Evolutionary conservation across 768 basidiomycete species (phyloP).

Genomic region (Lanmaoa pseudosensibilis): DNA sequence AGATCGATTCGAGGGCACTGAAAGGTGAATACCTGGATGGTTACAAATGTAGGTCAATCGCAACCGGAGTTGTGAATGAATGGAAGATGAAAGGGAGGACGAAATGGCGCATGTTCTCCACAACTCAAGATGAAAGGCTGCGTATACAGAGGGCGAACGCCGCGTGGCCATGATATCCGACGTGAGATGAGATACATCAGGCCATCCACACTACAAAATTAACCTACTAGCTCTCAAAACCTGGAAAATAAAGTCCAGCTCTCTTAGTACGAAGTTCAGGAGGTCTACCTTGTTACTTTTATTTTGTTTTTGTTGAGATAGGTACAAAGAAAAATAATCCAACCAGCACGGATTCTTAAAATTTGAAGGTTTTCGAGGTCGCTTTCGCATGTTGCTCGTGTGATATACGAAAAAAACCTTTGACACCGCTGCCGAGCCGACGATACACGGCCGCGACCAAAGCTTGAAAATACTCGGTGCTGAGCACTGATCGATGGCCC

Average conservation of each 20-base stretch:
- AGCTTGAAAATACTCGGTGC: no score
- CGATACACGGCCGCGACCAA: no score
- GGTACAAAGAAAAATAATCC: background rate
- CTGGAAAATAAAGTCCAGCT: background rate
- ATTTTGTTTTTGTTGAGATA: no score
- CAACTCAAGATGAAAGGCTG: conserved; percentile 2
- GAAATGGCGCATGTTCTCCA: background rate
- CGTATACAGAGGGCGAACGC: no score
- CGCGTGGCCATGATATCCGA: conserved; percentile 2
- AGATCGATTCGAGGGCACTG: background rate
- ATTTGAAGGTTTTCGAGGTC: background rate
- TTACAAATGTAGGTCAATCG: background rate
- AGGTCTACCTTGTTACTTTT: background rate
- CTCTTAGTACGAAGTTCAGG: background rate
- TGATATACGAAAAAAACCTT: no score
- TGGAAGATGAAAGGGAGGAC: conserved; percentile 6
- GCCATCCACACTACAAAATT: background rate
- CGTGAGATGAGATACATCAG: background rate
- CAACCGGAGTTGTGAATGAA: conserved; percentile 2
- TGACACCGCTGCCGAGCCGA: no score
- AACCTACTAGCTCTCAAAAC: background rate
- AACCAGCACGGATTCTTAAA: background rate
- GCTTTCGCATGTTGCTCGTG: background rate
- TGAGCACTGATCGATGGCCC: no score
- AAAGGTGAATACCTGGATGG: background rate